Base-by-base conservation (phyloP, 495 filamentous ascomycete genomes). In the Penicillium maclennaniae region DNA sequence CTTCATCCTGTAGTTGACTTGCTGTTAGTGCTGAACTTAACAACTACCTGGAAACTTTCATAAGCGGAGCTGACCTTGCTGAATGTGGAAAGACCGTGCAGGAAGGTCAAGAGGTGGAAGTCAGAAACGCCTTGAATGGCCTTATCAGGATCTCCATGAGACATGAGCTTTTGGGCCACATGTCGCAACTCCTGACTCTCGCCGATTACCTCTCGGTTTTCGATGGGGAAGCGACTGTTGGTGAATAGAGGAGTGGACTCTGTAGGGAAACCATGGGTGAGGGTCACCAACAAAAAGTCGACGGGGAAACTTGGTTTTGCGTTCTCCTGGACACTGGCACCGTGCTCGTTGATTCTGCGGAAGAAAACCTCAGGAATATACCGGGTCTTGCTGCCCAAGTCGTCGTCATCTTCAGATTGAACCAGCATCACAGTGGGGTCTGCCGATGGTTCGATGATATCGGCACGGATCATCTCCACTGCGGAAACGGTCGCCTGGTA, bases 331-430 rank as follows among this genome's bases (percentile, higher is more conserved):
- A 97, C 93, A 62, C 88, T 95, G 48, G 86, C 88, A 7, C 95
- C 95, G 62, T 99, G 95, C 66, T 97, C 92, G 67, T 99, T 97
- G 63, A 96, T 91, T 49, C 84, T 81, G 43, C 93, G 84, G 70
- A 92, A 99, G 73, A 97, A 97, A 15, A 99, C 93, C 58, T 99
- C 93, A 3, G 95, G 93, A 39, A 97, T 95, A 63, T 99, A 99
- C 43, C 91, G 80, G 23, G 86, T 86, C 49, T 81, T 84, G 69
- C 81, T 88, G n/a, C 70, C 73, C 25, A 71, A 74, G 50, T 78
- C 82, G 47, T 92, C 87, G 34, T 92, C 88, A 43, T 96, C 89
- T 65, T 96, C 93, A 25, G 87, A 87, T 51, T 89, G 90, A 12
- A 99, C 92, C 34, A 99, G 82, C 93, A 99, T 97, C 42, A 92